These are phyloP conservation scores for Venturiaceae sp. DNA, from an alignment of 2,329 filamentous ascomycete species.

Conservation along the genomic window DNA sequence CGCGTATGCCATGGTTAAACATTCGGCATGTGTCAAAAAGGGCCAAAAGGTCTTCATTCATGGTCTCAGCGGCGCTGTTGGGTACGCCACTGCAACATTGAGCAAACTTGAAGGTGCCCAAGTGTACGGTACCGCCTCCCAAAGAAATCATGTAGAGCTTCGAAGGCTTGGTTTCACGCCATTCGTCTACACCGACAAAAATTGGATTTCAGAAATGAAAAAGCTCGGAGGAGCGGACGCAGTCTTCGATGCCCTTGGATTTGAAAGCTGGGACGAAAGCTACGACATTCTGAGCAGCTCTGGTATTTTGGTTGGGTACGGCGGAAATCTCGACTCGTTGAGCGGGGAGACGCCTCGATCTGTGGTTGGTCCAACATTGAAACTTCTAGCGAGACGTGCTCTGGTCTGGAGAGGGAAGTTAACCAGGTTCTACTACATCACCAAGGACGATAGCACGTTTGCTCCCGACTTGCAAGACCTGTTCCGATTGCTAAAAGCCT, in stretches of 20 bases:
- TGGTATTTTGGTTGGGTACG: slow-evolving; percentile 25
- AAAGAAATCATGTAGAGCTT: slow-evolving; percentile 34
- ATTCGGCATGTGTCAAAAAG: no score
- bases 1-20: slow-evolving; percentile 22
- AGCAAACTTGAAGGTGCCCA: slow-evolving; percentile 34
- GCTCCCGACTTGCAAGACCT: no score
- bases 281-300: slow-evolving; percentile 31
- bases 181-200: slow-evolving; percentile 39
- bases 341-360: no score
- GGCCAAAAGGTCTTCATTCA: no score
- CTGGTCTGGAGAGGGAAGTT: no score
- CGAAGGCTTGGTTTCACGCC: slow-evolving; percentile 29
- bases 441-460: no score
- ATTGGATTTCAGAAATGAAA: slow-evolving; percentile 38
- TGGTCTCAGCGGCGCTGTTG: no score
- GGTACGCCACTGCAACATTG: slow-evolving; percentile 31
- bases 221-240: slow-evolving; percentile 36
- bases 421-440: no score
- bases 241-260: slow-evolving; percentile 41
- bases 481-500: no score
- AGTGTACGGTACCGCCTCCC: slow-evolving; percentile 40
- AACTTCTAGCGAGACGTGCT: no score
- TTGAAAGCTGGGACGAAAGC: slow-evolving; percentile 41
- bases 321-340: slow-evolving; percentile 17
- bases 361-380: no score